These are phyloP conservation scores for Cordyceps tenuipes DNA, from an alignment of 2,329 filamentous ascomycete species.

Conservation along the genomic window DNA sequence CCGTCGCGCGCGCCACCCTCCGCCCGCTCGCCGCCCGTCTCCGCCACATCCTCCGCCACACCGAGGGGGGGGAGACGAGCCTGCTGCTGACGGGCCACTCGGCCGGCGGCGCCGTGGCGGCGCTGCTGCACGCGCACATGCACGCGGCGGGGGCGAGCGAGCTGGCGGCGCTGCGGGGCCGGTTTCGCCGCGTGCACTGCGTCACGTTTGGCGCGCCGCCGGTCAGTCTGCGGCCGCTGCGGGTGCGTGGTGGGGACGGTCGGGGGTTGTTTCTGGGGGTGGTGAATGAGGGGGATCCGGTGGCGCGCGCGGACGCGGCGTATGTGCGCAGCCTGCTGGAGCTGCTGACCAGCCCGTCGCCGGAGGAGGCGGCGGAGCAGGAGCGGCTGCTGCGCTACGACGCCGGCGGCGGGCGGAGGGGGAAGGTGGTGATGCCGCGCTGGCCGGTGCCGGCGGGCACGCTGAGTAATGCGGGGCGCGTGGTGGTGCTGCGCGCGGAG, in stretches of 20 bases:
- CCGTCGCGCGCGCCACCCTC: conserved; percentile 68
- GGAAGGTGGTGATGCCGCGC: conserved; percentile 23
- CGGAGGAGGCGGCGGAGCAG: conserved; percentile 42
- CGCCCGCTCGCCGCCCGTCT: conserved; percentile 62
- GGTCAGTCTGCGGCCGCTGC: conserved; percentile 60
- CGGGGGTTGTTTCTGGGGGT: conserved; percentile 63
- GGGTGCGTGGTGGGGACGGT: conserved; percentile 51
- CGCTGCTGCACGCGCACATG: conserved; percentile 76
- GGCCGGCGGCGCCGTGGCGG: conserved; percentile 75
- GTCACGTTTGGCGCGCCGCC: conserved; percentile 81
- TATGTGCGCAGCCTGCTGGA: conserved; percentile 67
- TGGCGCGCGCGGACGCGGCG: conserved; percentile 65
- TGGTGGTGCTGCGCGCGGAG: conserved; percentile 52
- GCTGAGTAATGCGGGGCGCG: conserved; percentile 60
- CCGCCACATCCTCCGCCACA: conserved; percentile 61
- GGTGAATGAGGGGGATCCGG: conserved; percentile 80
- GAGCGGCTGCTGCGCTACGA: conserved; percentile 3
- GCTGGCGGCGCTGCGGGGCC: conserved; percentile 58
- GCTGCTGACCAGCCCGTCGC: conserved; percentile 56
- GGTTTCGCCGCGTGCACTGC: conserved; percentile 75
- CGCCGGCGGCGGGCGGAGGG: background rate
- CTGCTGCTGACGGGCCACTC: conserved; percentile 81
- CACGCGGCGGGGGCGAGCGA: conserved; percentile 50
- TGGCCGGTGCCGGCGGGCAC: conserved; percentile 61
- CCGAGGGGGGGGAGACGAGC: conserved; percentile 45